phyloP scores from a whole-genome alignment of 2,329 filamentous ascomycete genomes.

The Grosmannia huntii region DNA sequence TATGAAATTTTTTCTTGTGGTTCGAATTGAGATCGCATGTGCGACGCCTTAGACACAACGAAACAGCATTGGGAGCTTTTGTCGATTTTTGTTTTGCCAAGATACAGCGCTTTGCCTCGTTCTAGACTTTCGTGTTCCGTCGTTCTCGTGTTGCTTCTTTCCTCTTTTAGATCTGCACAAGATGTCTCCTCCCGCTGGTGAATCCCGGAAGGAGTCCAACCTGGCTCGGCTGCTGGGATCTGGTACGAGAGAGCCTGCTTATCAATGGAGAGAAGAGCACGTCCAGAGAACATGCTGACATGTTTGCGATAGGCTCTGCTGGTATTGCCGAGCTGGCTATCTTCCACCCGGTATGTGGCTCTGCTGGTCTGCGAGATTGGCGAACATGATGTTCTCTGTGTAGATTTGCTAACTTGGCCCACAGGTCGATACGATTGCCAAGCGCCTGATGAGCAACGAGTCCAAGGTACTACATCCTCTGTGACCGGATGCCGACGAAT shows the following conservation, averaged over 20 bases:
- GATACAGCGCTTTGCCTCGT: background rate
- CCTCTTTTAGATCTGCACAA: background rate
- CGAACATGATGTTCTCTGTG: background rate
- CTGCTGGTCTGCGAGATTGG: background rate
- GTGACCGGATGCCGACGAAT: background rate
- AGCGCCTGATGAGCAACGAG: conserved; percentile 98
- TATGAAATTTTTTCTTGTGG: conserved; percentile 2
- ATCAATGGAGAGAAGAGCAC: background rate
- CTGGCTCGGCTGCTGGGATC: conserved; percentile 81
- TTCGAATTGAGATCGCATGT: background rate
- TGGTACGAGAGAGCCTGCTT: conserved; percentile 39
- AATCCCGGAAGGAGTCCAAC: conserved; percentile 69
- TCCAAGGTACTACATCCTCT: conserved; percentile 40
- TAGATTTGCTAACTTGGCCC: conserved; percentile 12
- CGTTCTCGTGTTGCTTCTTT: background rate
- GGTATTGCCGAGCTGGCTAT: conserved; percentile 87
- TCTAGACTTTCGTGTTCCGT: background rate
- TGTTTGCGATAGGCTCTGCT: conserved; percentile 54
- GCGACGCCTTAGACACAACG: background rate
- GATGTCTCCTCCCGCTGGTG: conserved; percentile 47
- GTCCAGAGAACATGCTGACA: conserved; percentile 9
- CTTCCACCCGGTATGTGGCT: conserved; percentile 65
- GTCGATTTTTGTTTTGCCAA: background rate
- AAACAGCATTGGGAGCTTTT: background rate
- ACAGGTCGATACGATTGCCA: conserved; percentile 93